Percentiles rank a stretch among this genome's conserved stretches.
Conservation (phyloP, 73 alveolate species). For the Blepharisma stoltei region DNA sequence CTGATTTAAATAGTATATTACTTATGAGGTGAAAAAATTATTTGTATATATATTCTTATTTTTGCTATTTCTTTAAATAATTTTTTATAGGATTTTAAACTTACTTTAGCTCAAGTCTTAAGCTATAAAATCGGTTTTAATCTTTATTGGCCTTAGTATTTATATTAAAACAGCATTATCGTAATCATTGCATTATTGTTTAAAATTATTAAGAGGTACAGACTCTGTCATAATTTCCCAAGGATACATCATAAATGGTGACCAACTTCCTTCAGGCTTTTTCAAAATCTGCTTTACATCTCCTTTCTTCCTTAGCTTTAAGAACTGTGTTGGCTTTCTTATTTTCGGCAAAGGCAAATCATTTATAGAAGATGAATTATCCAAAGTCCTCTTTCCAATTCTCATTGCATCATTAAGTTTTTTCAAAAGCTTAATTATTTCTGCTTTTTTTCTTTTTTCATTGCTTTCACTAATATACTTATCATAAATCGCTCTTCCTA, state of each 20-base stretch:
- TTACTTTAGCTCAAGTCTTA: no score
- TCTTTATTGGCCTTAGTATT: no score
- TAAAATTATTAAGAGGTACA: no score
- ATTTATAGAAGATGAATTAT: background rate
- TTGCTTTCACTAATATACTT: background rate
- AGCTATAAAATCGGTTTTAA: no score
- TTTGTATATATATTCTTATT: no score
- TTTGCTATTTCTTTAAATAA: no score
- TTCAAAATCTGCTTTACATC: background rate
- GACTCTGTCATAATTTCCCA: background rate
- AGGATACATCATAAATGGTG: conserved; percentile 18
- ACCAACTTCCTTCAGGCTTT: background rate
- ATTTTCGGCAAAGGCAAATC: background rate
- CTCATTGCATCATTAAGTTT: background rate
- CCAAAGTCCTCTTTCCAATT: conserved; percentile 3
- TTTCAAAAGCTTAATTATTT: background rate
- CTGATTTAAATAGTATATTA: no score
- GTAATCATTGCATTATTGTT: no score
- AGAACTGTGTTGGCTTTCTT: background rate
- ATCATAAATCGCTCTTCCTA: conserved; percentile 11
- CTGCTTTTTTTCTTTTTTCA: background rate
- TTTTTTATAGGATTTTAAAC: no score
- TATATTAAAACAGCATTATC: no score
- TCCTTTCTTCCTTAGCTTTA: background rate
- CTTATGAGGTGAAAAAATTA: no score